Percentiles rank a stretch among this genome's conserved stretches.
These are phyloP conservation scores for Nicotiana undulata DNA, from an alignment of 257 asterid genomes.

Conservation along the genomic window DNA sequence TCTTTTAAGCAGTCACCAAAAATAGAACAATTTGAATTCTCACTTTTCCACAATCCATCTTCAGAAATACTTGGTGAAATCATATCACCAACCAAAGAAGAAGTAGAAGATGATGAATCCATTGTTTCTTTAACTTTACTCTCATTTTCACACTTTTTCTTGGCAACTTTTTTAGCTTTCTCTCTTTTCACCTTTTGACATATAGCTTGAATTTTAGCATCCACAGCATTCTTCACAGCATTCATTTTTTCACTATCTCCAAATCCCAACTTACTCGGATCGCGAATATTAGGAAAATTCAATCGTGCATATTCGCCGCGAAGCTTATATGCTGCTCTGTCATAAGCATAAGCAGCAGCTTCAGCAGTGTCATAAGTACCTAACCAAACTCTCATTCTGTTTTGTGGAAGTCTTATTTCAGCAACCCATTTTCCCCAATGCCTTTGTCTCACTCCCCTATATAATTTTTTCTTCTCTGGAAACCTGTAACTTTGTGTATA, in stretches of 20 bases:
- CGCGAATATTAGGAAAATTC: slow-evolving; percentile 67
- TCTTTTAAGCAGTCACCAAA: slow-evolving; percentile 31
- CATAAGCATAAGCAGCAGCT: slow-evolving; percentile 94
- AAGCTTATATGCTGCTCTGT: slow-evolving; percentile 84
- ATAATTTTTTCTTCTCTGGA: slow-evolving; percentile 66
- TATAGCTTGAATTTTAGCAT: slow-evolving; percentile 78
- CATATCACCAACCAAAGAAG: slow-evolving; percentile 9
- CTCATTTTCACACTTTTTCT: slow-evolving; percentile 6
- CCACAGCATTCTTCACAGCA: slow-evolving; percentile 75
- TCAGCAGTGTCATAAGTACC: slow-evolving; percentile 94
- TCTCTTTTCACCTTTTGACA: slow-evolving; percentile 63
- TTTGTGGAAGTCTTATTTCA: slow-evolving; percentile 87
- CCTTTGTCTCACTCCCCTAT: slow-evolving; percentile 95
- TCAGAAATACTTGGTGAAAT: slow-evolving; percentile 38
- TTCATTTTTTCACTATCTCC: slow-evolving; percentile 36
- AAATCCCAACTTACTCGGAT: slow-evolving; percentile 54
- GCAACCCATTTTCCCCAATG: slow-evolving; percentile 99
- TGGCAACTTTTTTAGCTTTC: slow-evolving; percentile 26
- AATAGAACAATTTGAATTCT: slow-evolving; percentile 32
- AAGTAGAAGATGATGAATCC: slow-evolving; percentile 23
- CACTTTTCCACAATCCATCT: slow-evolving; percentile 45
- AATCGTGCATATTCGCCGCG: slow-evolving; percentile 92
- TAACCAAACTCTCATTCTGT: slow-evolving; percentile 85
- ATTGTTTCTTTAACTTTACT: slow-evolving; percentile 2
- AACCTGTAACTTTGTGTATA: slow-evolving; percentile 24